Percentiles rank a stretch among this genome's conserved stretches.
phyloP scores from a whole-genome alignment of 306 rosid species.

The Cicer cuneatum region DNA sequence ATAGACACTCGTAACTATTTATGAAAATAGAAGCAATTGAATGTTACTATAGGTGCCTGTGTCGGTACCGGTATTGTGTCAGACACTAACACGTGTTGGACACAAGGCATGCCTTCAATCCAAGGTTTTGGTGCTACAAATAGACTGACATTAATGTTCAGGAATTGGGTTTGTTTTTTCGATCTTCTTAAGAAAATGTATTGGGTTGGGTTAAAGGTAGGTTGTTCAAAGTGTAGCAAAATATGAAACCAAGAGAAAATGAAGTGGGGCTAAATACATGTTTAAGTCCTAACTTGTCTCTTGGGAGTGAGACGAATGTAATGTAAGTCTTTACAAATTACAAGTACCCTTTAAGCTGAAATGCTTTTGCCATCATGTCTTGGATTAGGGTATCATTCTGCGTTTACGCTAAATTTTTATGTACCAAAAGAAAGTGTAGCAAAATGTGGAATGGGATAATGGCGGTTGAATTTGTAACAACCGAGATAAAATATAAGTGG shows the following conservation, averaged over 20 bases:
- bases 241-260: slow-evolving; percentile 10
- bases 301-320: not conserved
- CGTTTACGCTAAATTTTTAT: not conserved
- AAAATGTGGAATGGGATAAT: slow-evolving; percentile 27
- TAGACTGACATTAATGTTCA: not conserved
- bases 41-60: too few relatives aligned
- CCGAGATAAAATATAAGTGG: not conserved
- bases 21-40: too few relatives aligned
- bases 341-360: not conserved
- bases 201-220: not conserved
- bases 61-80: too few relatives aligned
- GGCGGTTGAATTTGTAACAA: not conserved
- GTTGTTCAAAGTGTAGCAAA: slow-evolving; percentile 8
- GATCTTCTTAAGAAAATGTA: not conserved
- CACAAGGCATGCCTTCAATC: too few relatives aligned
- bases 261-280: not conserved
- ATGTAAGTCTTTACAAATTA: not conserved
- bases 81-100: too few relatives aligned
- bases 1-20: too few relatives aligned
- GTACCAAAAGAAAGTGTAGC: not conserved
- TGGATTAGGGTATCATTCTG: not conserved
- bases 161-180: slow-evolving; percentile 27
- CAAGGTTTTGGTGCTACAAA: too few relatives aligned
- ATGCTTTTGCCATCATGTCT: not conserved
- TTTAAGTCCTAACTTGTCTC: not conserved